phyloP scores from a whole-genome alignment of 2,329 filamentous ascomycete genomes.

The Mollisiaceae sp. region DNA sequence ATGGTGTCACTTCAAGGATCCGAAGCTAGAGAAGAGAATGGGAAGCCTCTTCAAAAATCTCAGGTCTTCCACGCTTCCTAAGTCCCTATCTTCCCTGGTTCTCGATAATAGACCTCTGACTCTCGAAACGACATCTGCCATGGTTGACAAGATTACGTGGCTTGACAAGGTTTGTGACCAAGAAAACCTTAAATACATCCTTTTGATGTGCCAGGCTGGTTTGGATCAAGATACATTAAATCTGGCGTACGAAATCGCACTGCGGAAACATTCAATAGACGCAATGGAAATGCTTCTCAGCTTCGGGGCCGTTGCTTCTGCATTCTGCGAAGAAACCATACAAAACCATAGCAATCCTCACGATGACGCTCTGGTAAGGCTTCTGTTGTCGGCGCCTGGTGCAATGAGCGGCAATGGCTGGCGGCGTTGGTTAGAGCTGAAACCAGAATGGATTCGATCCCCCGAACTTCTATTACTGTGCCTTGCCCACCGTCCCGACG shows the following conservation, averaged over 20 bases:
- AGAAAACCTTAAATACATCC: slow-evolving; percentile 16
- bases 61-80: slow-evolving; percentile 7
- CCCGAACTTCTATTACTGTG: slow-evolving; percentile 12
- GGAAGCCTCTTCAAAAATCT: slow-evolving; percentile 4
- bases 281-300: slow-evolving; percentile 17
- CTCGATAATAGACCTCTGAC: not conserved
- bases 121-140: slow-evolving; percentile 10
- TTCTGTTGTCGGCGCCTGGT: slow-evolving; percentile 15
- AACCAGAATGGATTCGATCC: slow-evolving; percentile 6
- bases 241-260: slow-evolving; percentile 12
- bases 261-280: slow-evolving; percentile 11
- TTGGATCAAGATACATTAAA: slow-evolving; percentile 13
- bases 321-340: slow-evolving; percentile 6
- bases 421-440: slow-evolving; percentile 13
- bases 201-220: slow-evolving; percentile 16
- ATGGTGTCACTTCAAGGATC: slow-evolving; percentile 16
- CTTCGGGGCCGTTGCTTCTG: slow-evolving; percentile 16
- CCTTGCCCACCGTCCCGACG: slow-evolving; percentile 12
- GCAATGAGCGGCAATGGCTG: slow-evolving; percentile 14
- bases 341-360: slow-evolving; percentile 10
- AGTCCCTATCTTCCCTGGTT: slow-evolving; percentile 4
- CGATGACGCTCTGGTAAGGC: slow-evolving; percentile 12
- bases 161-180: slow-evolving; percentile 13
- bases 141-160: slow-evolving; percentile 12
- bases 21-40: slow-evolving; percentile 18